Conservation (phyloP, 768 basidiomycete genomes). For the Pleurotus salmoneostramineus region DNA sequence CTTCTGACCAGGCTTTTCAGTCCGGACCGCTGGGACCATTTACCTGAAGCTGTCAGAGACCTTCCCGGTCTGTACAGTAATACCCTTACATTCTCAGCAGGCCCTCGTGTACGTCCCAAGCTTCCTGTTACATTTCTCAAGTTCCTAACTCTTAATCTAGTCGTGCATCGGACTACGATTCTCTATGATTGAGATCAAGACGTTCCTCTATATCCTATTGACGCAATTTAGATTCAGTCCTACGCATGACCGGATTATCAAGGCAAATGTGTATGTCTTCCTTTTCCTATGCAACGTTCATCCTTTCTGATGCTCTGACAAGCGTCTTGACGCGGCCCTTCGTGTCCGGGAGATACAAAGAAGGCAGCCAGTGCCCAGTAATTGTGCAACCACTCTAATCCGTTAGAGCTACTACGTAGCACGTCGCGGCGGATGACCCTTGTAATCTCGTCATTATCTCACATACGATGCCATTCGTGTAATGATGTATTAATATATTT, state of each 20-base stretch:
- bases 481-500: too few species aligned
- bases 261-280: slow-evolving; percentile 57
- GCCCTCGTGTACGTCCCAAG: slow-evolving; percentile 60
- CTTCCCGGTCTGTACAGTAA: slow-evolving; percentile 72
- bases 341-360: slow-evolving; percentile 43
- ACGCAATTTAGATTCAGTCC: slow-evolving; percentile 61
- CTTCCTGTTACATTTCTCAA: background rate
- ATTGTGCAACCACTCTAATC: slow-evolving; percentile 34
- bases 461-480: too few species aligned
- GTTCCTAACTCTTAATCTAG: slow-evolving; percentile 30
- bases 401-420: slow-evolving; percentile 5
- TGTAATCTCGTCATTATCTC: too few species aligned
- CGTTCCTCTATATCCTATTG: slow-evolving; percentile 66
- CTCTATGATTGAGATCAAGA: slow-evolving; percentile 81
- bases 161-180: slow-evolving; percentile 83
- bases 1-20: slow-evolving; percentile 28
- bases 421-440: background rate
- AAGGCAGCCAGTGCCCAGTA: slow-evolving; percentile 63
- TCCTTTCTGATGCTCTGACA: background rate
- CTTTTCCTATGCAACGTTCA: background rate
- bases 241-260: slow-evolving; percentile 49
- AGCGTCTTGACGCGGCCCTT: slow-evolving; percentile 70
- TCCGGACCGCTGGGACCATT: slow-evolving; percentile 77
- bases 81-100: slow-evolving; percentile 73
- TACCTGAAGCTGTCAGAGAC: slow-evolving; percentile 65